Conservation (phyloP, 2,329 filamentous ascomycete genomes). For the Claviceps digitariae region DNA sequence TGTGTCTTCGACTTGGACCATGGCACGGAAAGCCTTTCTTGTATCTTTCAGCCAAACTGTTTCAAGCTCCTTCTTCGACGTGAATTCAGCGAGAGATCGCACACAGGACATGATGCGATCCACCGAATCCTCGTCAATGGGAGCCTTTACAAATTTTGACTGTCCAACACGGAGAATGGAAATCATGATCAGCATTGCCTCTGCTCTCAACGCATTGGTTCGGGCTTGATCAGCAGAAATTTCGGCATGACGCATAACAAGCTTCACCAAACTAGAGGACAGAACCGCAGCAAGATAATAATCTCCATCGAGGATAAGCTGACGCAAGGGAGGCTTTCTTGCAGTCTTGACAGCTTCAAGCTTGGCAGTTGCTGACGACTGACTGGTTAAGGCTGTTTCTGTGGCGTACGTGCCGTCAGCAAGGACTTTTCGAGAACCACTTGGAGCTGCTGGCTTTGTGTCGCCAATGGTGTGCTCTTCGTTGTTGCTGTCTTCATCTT, state of each 20-base stretch:
- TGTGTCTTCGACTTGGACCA: conserved; percentile 96
- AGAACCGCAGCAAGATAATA: conserved; percentile 92
- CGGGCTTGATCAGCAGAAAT: conserved; percentile 75
- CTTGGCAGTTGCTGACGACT: conserved; percentile 78
- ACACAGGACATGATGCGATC: conserved; percentile 98
- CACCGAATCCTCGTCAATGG: conserved; percentile 96
- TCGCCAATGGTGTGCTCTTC: conserved; percentile 65
- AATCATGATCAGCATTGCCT: conserved; percentile 99
- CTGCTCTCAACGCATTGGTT: conserved; percentile 86
- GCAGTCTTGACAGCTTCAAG: conserved; percentile 94
- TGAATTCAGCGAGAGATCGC: conserved; percentile 79
- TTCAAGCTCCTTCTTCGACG: conserved; percentile 79
- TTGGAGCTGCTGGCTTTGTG: conserved; percentile 60
- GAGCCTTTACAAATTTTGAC: conserved; percentile 95
- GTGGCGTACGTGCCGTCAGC: conserved; percentile 97
- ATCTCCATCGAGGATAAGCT: conserved; percentile 92
- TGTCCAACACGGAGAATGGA: conserved; percentile 96
- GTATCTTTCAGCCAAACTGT: conserved; percentile 91
- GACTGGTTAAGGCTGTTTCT: conserved; percentile 87
- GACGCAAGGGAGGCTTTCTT: conserved; percentile 86
- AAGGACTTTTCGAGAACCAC: conserved; percentile 78
- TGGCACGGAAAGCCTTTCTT: conserved; percentile 85
- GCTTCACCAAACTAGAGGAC: conserved; percentile 90
- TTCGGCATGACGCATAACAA: conserved; percentile 94
- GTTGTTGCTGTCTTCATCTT: conserved; percentile 53